Evolutionary conservation across 352 stramenopile genomes (phyloP).

Genomic region (Chrysophaeum taylorii): DNA sequence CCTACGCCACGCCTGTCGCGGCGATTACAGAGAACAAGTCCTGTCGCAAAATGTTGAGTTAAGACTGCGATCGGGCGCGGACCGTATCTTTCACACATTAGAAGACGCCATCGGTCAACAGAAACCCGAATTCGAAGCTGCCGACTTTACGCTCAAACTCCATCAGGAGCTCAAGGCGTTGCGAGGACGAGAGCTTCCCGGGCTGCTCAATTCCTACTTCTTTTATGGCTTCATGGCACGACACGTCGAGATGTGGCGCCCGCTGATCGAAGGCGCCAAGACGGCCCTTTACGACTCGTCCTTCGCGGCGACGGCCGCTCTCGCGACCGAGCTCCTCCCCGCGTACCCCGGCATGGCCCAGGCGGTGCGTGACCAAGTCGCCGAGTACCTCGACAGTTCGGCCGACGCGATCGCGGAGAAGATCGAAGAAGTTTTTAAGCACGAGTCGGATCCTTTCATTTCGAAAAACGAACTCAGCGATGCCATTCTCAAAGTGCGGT

Average conservation of each 20-base stretch:
- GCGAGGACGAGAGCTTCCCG: constrained; percentile 11
- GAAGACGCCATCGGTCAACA: neutral
- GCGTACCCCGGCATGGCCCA: neutral
- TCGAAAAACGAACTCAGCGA: constrained; percentile 13
- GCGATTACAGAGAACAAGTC: neutral
- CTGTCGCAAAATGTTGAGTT: neutral
- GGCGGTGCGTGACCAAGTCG: neutral
- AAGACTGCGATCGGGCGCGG: neutral
- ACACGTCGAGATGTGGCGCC: constrained; percentile 16
- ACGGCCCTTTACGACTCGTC: neutral
- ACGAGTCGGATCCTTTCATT: constrained; percentile 12
- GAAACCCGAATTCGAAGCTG: constrained; percentile 10
- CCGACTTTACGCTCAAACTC: constrained; percentile 4
- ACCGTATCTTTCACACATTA: neutral
- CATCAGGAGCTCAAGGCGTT: constrained; percentile 6
- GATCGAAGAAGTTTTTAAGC: constrained; percentile 12
- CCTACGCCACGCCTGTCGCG: neutral
- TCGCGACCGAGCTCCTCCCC: neutral
- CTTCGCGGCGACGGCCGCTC: neutral
- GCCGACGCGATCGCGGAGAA: neutral
- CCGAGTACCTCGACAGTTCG: neutral
- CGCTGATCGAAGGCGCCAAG: neutral
- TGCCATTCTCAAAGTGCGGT: constrained; percentile 13
- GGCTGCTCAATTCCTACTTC: constrained; percentile 11
- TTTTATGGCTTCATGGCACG: constrained; percentile 16